Conservation (phyloP, 768 basidiomycete genomes). For the Hericium erinaceus region DNA sequence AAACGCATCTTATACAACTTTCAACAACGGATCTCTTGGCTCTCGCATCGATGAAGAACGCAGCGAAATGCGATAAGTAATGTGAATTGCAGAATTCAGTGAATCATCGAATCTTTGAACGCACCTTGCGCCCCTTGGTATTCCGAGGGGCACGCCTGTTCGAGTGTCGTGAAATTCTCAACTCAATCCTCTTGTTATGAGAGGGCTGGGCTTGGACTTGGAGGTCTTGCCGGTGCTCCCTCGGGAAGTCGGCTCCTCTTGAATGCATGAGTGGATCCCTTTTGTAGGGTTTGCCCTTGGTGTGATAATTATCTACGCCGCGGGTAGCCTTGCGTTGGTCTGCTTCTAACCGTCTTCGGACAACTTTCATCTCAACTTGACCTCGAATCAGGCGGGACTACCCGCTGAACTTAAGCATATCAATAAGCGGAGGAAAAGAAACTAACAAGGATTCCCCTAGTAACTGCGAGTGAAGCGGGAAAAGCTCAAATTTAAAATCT, state of each 20-base stretch:
- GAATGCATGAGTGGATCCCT: slow-evolving; percentile 6
- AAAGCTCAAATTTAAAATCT: slow-evolving; percentile 18
- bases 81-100: slow-evolving; percentile 73
- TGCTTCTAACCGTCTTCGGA: slow-evolving; percentile 18
- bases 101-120: slow-evolving; percentile 69
- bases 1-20: slow-evolving; percentile 31
- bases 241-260: slow-evolving; percentile 28
- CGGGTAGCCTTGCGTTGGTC: slow-evolving; percentile 22
- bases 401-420: slow-evolving; percentile 86
- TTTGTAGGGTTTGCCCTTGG: slow-evolving; percentile 19
- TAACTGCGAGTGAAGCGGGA: slow-evolving; percentile 83
- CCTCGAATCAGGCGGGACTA: slow-evolving; percentile 80
- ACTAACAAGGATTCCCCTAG: slow-evolving; percentile 86
- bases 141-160: slow-evolving; percentile 69
- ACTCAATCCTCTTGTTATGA: slow-evolving; percentile 37
- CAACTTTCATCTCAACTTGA: slow-evolving; percentile 29
- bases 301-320: slow-evolving; percentile 47
- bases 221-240: slow-evolving; percentile 42
- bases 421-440: slow-evolving; percentile 88
- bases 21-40: slow-evolving; percentile 72
- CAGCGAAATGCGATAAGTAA: slow-evolving; percentile 76
- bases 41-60: slow-evolving; percentile 86
- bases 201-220: slow-evolving; percentile 30
- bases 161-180: slow-evolving; percentile 55
- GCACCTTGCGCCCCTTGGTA: slow-evolving; percentile 71